Base-by-base conservation (phyloP, 2,329 filamentous ascomycete genomes). In the Alternaria tenuissima region DNA sequence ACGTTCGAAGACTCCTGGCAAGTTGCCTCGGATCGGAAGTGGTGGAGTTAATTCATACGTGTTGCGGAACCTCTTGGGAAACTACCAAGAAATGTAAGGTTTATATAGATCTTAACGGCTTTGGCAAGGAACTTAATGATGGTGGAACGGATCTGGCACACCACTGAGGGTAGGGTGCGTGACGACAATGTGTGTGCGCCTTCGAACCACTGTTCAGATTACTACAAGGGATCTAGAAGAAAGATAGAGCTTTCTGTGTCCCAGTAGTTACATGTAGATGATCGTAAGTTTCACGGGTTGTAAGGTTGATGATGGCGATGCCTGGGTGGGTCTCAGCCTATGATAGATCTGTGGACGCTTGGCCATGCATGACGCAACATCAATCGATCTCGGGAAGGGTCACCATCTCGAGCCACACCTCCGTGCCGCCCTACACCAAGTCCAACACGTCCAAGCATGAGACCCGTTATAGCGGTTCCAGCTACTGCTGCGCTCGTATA, bases 401-500 rank as follows among this genome's bases (percentile, higher is more conserved):
- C 34, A 36, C 38, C 41, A n/a, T 63, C 55, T 55, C 36, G 41
- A 41, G 51, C 42, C 39, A 47, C 63, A 62, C 61, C 61, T 62
- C 63, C 57, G 55, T 59, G 48, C 30, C 57, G 56, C 54, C 59
- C 49, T 56, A 39, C 57, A 56, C 24, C 51, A 26, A 61, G 26
- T 43, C 46, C 42, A 48, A 43, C 57, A 56, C 60, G 30, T 36
- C 41, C 48, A 49, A 68, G 51, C 24, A 77, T 77, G 75, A 76
- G 69, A 49, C 67, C 69, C 12, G 56, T 62, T 28, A 71, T 77
- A 59, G 74, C 74, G 24, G 62, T 71, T 30, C 73, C 77, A 42
- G 74, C 75, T 5, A 78, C 70, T 53, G 66, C 73, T 42, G 78
- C 75, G 12, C 75, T 81, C 28, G 74, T 79, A 3, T 80, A 78